Evolutionary conservation across 208 protist species (phyloP), one percentile per base, ranked within the genome.

Genomic region (Trypanosoma platydactyli): DNA sequence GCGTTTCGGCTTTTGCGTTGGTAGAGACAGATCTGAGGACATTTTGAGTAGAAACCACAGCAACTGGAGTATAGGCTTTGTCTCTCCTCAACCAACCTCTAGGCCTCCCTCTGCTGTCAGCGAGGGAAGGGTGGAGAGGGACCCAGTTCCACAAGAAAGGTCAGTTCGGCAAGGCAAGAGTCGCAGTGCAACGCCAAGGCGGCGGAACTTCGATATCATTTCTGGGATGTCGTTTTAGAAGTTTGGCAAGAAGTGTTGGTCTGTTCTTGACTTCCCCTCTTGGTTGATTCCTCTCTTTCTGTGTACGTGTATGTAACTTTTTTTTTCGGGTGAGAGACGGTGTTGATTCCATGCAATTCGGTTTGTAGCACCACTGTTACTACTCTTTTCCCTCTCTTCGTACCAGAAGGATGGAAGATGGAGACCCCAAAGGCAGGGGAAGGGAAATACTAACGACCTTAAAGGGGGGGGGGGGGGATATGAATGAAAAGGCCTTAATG

Each of bases 141-240:
- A 27, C 27, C 59, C 38, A 24, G 13, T 54, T 45, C 41, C 41
- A 50, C 25, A 41, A 30, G 22, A 11, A 20, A 57, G 38, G 27
- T 25, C 9, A 3, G 3, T 61, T 27, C 77, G 74, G 77, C 76
- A 77, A 20, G 82, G 82, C 51, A 76, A 80, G 9, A 65, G 60
- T 12, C 64, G 65, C 16, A 76, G 71, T 24, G 44, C 58, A 20
- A 63, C 46, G n/a, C 73, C 86, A 24, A 48, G 29, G 30, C 40
- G 54, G 22, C 77, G 86, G n/a, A 40, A 61, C 6, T 89, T 77
- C 38, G 76, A 92, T 62, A 92, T 92, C 30, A 92, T 92, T 30
- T 87, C 86, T 0, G 77, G 82, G n/a, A 73, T 63, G 6, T 73
- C 80, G 1, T 15, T 80, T 25, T 64, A 73, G 45, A 57, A 55